These are phyloP conservation scores for Rheum nobile DNA, from an alignment of 148 eudicot species.

Conservation along the genomic window DNA sequence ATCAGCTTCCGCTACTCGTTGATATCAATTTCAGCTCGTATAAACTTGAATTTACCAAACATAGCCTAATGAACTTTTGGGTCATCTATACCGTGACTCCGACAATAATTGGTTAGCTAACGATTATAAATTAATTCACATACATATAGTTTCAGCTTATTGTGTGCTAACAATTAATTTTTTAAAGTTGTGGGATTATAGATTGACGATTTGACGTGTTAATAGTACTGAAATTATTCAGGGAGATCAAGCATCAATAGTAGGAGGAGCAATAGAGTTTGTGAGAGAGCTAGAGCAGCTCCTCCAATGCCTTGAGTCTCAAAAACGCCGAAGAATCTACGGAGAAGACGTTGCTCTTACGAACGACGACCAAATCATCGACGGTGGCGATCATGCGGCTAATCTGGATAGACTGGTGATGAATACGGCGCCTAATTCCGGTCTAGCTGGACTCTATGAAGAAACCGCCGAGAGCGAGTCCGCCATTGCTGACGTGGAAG, in stretches of 20 bases:
- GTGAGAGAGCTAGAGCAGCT: conserved; percentile 14
- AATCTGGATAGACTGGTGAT: conserved; percentile 14
- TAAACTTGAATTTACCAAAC: no score
- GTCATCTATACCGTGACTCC: no score
- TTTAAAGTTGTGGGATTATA: no score
- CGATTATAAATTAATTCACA: no score
- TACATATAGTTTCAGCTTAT: no score
- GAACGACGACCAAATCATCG: conserved; percentile 38
- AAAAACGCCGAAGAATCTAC: conserved; percentile 3
- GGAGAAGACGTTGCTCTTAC: conserved; percentile 8
- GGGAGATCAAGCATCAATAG: conserved; percentile 17
- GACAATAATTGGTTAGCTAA: no score
- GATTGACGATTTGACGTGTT: no score
- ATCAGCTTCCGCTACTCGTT: no score
- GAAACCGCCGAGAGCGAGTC: neutral
- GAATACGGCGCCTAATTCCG: conserved; percentile 23
- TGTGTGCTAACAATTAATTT: no score
- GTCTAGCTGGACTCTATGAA: conserved; percentile 37
- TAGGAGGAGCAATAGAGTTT: conserved; percentile 15
- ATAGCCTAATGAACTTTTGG: no score
- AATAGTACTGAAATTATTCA: neutral
- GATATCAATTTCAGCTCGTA: no score
- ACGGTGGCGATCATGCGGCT: conserved; percentile 24
- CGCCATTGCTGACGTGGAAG: neutral
- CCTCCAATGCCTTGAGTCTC: conserved; percentile 10